Percentiles rank a stretch among this genome's conserved stretches.
phyloP scores from a whole-genome alignment of 2,329 filamentous ascomycete genomes.

The Verticillium nonalfalfae region DNA sequence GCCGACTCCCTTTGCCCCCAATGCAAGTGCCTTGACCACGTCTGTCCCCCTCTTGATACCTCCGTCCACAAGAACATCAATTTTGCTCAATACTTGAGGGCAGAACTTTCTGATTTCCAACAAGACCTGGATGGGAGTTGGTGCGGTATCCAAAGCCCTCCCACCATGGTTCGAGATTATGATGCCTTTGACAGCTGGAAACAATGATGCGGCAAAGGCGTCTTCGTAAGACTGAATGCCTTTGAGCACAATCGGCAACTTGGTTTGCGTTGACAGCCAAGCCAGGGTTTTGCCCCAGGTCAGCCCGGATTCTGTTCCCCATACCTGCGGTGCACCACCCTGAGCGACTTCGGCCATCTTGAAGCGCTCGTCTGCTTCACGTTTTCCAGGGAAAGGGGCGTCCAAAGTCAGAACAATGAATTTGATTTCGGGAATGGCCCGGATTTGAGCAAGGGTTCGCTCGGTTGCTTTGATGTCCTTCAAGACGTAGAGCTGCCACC shows the following conservation, averaged over 20 bases:
- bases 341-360: constrained; percentile 37
- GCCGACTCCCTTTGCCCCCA: constrained; percentile 47
- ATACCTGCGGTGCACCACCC: constrained; percentile 4
- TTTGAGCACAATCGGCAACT: constrained; percentile 49
- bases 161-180: constrained; percentile 54
- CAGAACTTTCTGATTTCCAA: constrained; percentile 43
- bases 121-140: constrained; percentile 29
- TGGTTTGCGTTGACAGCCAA: constrained; percentile 40
- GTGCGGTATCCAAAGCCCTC: constrained; percentile 37
- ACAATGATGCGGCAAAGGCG: constrained; percentile 9
- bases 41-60: constrained; percentile 47
- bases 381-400: constrained; percentile 36
- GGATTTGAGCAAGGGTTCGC: constrained; percentile 42
- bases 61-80: constrained; percentile 48
- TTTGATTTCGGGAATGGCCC: constrained; percentile 59
- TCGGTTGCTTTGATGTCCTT: constrained; percentile 53
- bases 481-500: constrained; percentile 85
- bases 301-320: constrained; percentile 40
- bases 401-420: constrained; percentile 20
- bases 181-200: constrained; percentile 38
- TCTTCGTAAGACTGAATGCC: constrained; percentile 51
- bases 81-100: constrained; percentile 39
- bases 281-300: constrained; percentile 42
- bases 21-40: constrained; percentile 45
- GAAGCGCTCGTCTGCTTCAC: constrained; percentile 50